Conservation (phyloP, 441 rosid species). For the Francoa sonchifolia region DNA sequence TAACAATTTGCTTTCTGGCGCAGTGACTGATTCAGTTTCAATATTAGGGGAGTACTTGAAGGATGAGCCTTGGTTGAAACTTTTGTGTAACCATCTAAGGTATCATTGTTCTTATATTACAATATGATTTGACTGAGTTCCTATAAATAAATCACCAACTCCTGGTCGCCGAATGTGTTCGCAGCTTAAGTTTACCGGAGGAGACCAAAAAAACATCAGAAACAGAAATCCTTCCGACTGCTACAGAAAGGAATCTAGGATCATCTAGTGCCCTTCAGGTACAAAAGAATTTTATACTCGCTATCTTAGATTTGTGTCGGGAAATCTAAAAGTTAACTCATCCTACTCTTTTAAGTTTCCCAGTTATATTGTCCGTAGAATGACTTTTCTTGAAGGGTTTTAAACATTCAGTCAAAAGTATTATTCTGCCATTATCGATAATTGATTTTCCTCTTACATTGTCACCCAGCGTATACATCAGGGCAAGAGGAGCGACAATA, state of each 20-base stretch:
- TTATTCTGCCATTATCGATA: too few relatives aligned
- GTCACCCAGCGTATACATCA: too few relatives aligned
- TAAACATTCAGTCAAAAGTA: too few relatives aligned
- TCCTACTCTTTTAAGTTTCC: neutral
- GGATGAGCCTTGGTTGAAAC: conserved; percentile 74
- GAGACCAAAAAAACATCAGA: conserved; percentile 23
- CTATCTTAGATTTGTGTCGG: neutral
- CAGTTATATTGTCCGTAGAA: too few relatives aligned
- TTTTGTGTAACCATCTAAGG: conserved; percentile 53
- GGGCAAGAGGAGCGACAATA: conserved; percentile 32
- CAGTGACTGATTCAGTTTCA: conserved; percentile 63
- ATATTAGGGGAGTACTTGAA: conserved; percentile 71
- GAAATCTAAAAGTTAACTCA: neutral
- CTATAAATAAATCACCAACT: too few relatives aligned
- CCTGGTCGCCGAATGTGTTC: conserved; percentile 10
- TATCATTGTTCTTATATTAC: conserved; percentile 13
- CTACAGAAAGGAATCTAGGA: conserved; percentile 21
- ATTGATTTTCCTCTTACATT: too few relatives aligned
- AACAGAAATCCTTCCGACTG: conserved; percentile 15
- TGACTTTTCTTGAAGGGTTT: too few relatives aligned
- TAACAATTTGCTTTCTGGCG: too few relatives aligned
- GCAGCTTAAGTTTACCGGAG: conserved; percentile 42
- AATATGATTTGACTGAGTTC: too few relatives aligned
- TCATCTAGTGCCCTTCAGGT: conserved; percentile 37
- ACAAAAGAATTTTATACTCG: neutral